Evolutionary conservation across 208 protist genomes (phyloP).

Genomic region (Leishmania amazonensis): DNA sequence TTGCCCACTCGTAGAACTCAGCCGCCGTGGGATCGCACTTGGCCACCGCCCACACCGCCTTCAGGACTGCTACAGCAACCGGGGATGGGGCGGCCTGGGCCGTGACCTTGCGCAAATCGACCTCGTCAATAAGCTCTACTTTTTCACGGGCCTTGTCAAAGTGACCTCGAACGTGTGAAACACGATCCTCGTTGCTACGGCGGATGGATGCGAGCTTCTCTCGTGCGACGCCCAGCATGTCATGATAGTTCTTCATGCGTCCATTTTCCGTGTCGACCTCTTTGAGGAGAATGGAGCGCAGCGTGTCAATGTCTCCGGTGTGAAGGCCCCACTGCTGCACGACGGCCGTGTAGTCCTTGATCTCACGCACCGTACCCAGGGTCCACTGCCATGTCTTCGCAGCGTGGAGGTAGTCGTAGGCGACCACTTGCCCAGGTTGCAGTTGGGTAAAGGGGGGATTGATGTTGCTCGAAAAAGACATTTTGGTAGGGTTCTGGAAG

Average conservation of each 20-base stretch:
- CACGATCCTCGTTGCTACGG: slow-evolving; percentile 66
- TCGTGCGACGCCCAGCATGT: slow-evolving; percentile 47
- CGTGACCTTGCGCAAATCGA: slow-evolving; percentile 55
- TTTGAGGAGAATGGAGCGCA: slow-evolving; percentile 52
- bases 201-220: slow-evolving; percentile 59
- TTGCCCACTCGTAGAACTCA: slow-evolving; percentile 62
- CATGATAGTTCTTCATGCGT: slow-evolving; percentile 52
- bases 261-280: slow-evolving; percentile 55
- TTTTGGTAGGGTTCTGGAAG: background rate
- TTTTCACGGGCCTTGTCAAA: slow-evolving; percentile 42
- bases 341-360: slow-evolving; percentile 40
- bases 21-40: slow-evolving; percentile 59
- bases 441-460: slow-evolving; percentile 29
- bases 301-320: slow-evolving; percentile 41
- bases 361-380: slow-evolving; percentile 51
- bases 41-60: slow-evolving; percentile 50
- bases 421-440: slow-evolving; percentile 52
- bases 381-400: slow-evolving; percentile 69
- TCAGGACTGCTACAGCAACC: slow-evolving; percentile 64
- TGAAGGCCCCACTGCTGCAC: slow-evolving; percentile 67
- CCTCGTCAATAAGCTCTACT: slow-evolving; percentile 48
- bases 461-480: slow-evolving; percentile 30
- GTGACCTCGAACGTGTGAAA: slow-evolving; percentile 36
- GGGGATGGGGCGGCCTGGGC: slow-evolving; percentile 51
- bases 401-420: slow-evolving; percentile 61